Evolutionary conservation across 257 asterid species (phyloP), one percentile per base, ranked within the genome.

Genomic region (Ajuga chamaepitys): DNA sequence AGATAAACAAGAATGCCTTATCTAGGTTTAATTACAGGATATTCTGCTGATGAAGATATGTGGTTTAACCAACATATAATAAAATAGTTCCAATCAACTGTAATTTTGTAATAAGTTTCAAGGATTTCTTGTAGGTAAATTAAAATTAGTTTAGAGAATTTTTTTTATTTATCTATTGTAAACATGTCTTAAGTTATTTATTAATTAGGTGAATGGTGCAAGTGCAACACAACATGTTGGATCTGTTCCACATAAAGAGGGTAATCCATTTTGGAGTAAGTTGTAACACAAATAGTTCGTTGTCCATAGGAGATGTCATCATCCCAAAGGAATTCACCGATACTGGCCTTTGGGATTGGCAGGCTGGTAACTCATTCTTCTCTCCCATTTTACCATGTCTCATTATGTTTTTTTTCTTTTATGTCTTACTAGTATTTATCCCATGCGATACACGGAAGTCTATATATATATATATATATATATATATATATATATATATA

Each of bases 341-440:
- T 26, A 71, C 86, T 5, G 91, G 87, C 37, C 45, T 81, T 38
- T 87, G 89, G 95, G 89, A 87, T 68, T 84, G 91, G 95, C n/a
- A n/a, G n/a, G n/a, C 81, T 87, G 86, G 91, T 87, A 68, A 41
- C 11, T 2, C 8, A 8, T 10, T 3, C 0, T 3, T 38, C 0
- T n/a, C n/a, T n/a, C n/a, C n/a, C n/a, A n/a, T n/a, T n/a, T n/a
- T n/a, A n/a, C n/a, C n/a, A n/a, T 12, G 3, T 40, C n/a, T n/a
- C n/a, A n/a, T n/a, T n/a, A n/a, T n/a, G n/a, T n/a, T n/a, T n/a
- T n/a, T n/a, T n/a, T n/a, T n/a, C n/a, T n/a, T n/a, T n/a, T n/a
- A n/a, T n/a, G n/a, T n/a, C n/a, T n/a, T n/a, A n/a, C n/a, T n/a
- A n/a, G n/a, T n/a, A n/a, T n/a, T n/a, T n/a, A n/a, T n/a, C n/a